These are phyloP conservation scores for Panus rudis DNA, from an alignment of 768 basidiomycete genomes.

Conservation along the genomic window DNA sequence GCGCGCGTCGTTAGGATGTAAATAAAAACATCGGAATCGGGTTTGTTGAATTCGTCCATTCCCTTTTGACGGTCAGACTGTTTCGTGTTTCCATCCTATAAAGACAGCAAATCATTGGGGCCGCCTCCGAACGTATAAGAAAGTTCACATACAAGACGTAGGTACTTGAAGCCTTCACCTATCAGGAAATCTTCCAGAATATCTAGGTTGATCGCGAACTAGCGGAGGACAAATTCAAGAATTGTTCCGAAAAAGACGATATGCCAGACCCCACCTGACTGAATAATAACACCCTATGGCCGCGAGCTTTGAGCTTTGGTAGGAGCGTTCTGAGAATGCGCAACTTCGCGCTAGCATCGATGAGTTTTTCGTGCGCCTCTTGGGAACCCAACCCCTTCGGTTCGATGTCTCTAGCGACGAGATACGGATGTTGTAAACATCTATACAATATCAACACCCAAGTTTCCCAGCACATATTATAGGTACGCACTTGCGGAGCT, in stretches of 20 bases:
- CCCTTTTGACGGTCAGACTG: conserved; percentile 81
- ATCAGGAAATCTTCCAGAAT: conserved; percentile 82
- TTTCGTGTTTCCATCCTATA: conserved; percentile 90
- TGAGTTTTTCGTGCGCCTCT: conserved; percentile 72
- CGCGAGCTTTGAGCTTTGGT: conserved; percentile 76
- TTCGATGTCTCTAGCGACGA: conserved; percentile 76
- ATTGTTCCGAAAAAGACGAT: neutral
- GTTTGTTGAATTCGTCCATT: conserved; percentile 92
- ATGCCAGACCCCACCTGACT: conserved; percentile 58
- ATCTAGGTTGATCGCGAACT: conserved; percentile 87
- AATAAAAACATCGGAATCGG: conserved; percentile 81
- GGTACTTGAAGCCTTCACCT: conserved; percentile 74
- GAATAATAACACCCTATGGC: conserved; percentile 87
- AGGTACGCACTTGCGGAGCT: conserved; percentile 66
- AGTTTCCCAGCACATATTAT: neutral
- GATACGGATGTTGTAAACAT: conserved; percentile 88
- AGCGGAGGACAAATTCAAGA: neutral
- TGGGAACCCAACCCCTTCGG: conserved; percentile 46
- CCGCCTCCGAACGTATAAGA: neutral
- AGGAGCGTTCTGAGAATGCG: conserved; percentile 69
- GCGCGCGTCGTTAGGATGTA: conserved; percentile 91
- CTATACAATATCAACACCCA: conserved; percentile 28
- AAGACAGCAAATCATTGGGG: neutral
- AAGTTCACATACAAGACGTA: conserved; percentile 61
- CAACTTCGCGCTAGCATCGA: conserved; percentile 83